phyloP scores from a whole-genome alignment of 2,329 filamentous ascomycete genomes.

The Colletotrichum filicis region DNA sequence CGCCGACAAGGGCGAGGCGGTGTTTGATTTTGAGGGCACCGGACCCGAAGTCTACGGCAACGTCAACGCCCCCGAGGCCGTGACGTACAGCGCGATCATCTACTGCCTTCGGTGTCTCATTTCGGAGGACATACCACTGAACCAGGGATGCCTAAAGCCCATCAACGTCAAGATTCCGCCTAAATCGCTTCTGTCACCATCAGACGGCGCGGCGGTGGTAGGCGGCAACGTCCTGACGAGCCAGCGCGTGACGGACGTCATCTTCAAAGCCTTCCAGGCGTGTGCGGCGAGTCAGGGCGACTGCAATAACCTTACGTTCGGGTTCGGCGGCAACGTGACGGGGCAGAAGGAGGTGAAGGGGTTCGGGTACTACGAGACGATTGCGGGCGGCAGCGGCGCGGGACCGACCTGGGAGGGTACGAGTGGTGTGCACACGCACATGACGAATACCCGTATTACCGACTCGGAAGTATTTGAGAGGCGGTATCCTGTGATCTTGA shows the following conservation, averaged over 20 bases:
- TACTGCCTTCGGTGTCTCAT: slow-evolving; percentile 86
- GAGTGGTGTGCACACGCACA: slow-evolving; percentile 57
- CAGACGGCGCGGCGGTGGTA: slow-evolving; percentile 81
- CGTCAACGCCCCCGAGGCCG: slow-evolving; percentile 83
- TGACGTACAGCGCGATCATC: slow-evolving; percentile 88
- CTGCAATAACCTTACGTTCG: slow-evolving; percentile 87
- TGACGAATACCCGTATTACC: slow-evolving; percentile 86
- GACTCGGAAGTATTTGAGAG: slow-evolving; percentile 58
- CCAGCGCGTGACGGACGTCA: slow-evolving; percentile 57
- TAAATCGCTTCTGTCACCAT: slow-evolving; percentile 79
- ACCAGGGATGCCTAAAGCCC: slow-evolving; percentile 83
- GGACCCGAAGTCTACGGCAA: slow-evolving; percentile 84
- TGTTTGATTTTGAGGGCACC: slow-evolving; percentile 85
- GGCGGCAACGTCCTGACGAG: slow-evolving; percentile 77
- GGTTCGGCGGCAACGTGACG: slow-evolving; percentile 66
- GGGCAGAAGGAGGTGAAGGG: slow-evolving; percentile 51
- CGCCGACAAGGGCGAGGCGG: slow-evolving; percentile 77
- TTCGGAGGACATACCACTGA: slow-evolving; percentile 83
- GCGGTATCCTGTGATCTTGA: slow-evolving; percentile 76
- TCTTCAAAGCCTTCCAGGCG: slow-evolving; percentile 78
- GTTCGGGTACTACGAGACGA: slow-evolving; percentile 71
- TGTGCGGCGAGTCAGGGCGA: slow-evolving; percentile 84
- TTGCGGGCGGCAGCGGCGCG: slow-evolving; percentile 73
- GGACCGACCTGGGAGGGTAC: slow-evolving; percentile 63
- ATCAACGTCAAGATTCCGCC: slow-evolving; percentile 80